Percentiles rank a stretch among this genome's conserved stretches.
These are phyloP conservation scores for Moesziomyces sp. DNA, from an alignment of 1,284 basidiomycete species.

Conservation along the genomic window DNA sequence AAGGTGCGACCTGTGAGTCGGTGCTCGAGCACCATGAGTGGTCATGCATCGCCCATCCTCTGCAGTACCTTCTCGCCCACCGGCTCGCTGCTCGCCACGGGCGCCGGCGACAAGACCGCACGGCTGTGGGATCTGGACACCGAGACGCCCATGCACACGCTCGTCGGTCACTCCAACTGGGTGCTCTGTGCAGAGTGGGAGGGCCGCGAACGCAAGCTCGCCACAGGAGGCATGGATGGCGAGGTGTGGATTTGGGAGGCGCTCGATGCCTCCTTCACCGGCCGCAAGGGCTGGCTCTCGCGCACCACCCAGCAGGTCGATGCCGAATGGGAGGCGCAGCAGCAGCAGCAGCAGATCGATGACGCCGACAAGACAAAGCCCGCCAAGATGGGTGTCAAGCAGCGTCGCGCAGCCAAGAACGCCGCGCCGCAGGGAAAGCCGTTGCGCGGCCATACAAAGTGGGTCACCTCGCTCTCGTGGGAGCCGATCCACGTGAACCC, in stretches of 20 bases:
- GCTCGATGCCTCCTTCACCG: conserved; percentile 47
- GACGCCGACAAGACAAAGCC: conserved; percentile 12
- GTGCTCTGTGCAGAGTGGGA: conserved; percentile 98
- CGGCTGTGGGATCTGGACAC: conserved; percentile 94
- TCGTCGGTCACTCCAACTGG: conserved; percentile 92
- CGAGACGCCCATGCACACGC: conserved; percentile 87
- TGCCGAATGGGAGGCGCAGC: conserved; percentile 41
- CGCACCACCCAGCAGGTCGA: conserved; percentile 57
- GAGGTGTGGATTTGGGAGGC: conserved; percentile 66
- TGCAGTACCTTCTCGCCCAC: conserved; percentile 96
- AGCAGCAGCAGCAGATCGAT: conserved; percentile 10
- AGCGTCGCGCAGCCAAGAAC: conserved; percentile 57
- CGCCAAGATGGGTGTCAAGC: conserved; percentile 55
- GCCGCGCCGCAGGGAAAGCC: conserved; percentile 57
- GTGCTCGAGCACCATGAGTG: conserved; percentile 87
- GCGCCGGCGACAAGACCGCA: conserved; percentile 92
- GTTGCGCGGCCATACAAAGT: conserved; percentile 88
- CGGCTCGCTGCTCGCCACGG: conserved; percentile 88
- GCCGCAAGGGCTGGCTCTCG: conserved; percentile 56
- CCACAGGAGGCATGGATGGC: conserved; percentile 74
- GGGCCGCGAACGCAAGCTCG: conserved; percentile 85
- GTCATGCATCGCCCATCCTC: conserved; percentile 88
- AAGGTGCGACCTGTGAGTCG: conserved; percentile 90
- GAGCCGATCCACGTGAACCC: conserved; percentile 82
- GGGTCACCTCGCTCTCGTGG: conserved; percentile 96